Evolutionary conservation across 2,329 filamentous ascomycete species (phyloP), one percentile per base, ranked within the genome.

Genomic region (Clonostachys solani): DNA sequence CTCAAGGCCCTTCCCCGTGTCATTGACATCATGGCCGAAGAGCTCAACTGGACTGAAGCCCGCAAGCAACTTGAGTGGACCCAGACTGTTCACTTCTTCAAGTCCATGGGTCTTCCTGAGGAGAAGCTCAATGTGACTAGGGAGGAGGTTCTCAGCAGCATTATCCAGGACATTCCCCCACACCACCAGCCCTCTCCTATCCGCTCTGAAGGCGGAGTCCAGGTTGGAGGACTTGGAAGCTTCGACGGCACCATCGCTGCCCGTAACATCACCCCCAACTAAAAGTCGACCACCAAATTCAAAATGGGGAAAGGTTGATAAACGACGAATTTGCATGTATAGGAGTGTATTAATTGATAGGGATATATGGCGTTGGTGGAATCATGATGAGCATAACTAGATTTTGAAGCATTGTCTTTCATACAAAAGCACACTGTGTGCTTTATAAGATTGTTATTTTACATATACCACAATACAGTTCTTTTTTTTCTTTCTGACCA

Each of bases 11-110:
- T 90, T 16, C 86, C 86, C 8, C 70, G 66, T 17, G 80, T 90
- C 47, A 86, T 90, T 53, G 86, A 89, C 57, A 65, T 89, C 44
- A 88, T 90, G 83, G 77, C 68, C 29, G 80, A 84, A 52, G 85
- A 90, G 65, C 70, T 89, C 43, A 67, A 75, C 43, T 90, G 86
- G 86, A 75, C 72, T 55, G 66, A 65, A 45, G 71, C 72, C 47
- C 71, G 86, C 49, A 83, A 83, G 66, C 72, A 82, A 18, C 51
- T 56, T 0, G 68, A 71, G 59, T 73, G 52, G 84, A 84, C 62
- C 76, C 76, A 86, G 34, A 74, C 70, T 3, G 57, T 74, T 7
- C 50, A 50, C 2, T 75, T 73, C 57, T 62, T 75, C 45, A 59
- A 61, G 40, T 73, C 68, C 10, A 75, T 75, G 72, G 72, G 72